A percentile compares a stretch with the other conserved stretches of the same genome.
Evolutionary conservation across 495 filamentous ascomycete species (phyloP).

Genomic region (Aspergillus funiculosus): DNA sequence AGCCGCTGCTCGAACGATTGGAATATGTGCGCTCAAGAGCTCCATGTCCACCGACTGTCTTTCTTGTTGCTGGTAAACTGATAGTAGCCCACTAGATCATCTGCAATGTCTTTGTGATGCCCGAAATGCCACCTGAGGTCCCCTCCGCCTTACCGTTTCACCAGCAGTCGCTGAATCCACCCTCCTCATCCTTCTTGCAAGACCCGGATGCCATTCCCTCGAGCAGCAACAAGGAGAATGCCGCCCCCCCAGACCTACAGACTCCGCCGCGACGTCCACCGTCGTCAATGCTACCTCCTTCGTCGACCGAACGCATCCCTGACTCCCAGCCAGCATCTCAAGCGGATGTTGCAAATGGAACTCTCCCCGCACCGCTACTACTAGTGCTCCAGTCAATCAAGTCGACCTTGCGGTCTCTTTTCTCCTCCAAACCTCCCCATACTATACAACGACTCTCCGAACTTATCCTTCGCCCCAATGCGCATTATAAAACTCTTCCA

Average conservation of each 20-base stretch:
- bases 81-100: slow-evolving; percentile 40
- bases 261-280: slow-evolving; percentile 31
- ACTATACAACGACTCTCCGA: slow-evolving; percentile 91
- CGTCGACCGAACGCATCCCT: slow-evolving; percentile 41
- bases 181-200: slow-evolving; percentile 28
- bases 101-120: slow-evolving; percentile 48
- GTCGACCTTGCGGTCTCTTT: slow-evolving; percentile 59
- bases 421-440: slow-evolving; percentile 74
- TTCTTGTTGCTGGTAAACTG: background rate
- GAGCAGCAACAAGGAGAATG: slow-evolving; percentile 52
- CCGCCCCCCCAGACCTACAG: slow-evolving; percentile 31
- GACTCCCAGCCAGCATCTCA: slow-evolving; percentile 42
- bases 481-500: slow-evolving; percentile 73
- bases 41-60: background rate
- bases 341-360: slow-evolving; percentile 28
- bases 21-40: slow-evolving; percentile 40
- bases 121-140: slow-evolving; percentile 31
- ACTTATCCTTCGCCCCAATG: slow-evolving; percentile 70
- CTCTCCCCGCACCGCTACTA: slow-evolving; percentile 59
- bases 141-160: slow-evolving; percentile 14
- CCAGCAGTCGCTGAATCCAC: slow-evolving; percentile 26
- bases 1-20: slow-evolving; percentile 46
- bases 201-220: slow-evolving; percentile 29
- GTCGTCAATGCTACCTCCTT: slow-evolving; percentile 28
- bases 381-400: slow-evolving; percentile 61